phyloP scores from a whole-genome alignment of 371 early-diverging fungal genomes.

The Batkoa obscura region DNA sequence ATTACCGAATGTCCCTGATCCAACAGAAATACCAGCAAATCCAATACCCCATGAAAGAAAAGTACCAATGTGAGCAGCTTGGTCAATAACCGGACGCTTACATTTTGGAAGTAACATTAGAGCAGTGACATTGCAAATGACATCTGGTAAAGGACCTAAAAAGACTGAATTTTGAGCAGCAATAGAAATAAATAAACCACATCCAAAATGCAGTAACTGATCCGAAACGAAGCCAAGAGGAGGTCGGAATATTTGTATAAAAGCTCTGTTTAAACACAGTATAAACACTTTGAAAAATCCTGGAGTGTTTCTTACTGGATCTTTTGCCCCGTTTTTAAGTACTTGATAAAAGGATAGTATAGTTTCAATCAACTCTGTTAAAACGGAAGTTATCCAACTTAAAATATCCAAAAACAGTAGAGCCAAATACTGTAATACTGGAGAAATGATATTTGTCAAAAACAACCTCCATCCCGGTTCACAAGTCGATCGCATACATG shows the following conservation, averaged over 20 bases:
- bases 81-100: constrained; percentile 1
- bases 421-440: neutral
- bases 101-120: constrained; percentile 1
- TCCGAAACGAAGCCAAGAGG: constrained; percentile 21
- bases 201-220: constrained; percentile 25
- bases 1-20: constrained; percentile 22
- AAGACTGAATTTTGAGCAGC: constrained; percentile 5
- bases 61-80: constrained; percentile 1
- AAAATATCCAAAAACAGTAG: constrained; percentile 1
- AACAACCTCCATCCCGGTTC: neutral
- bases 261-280: constrained; percentile 18
- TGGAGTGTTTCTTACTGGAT: constrained; percentile 20
- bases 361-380: neutral
- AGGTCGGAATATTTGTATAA: constrained; percentile 24
- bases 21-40: constrained; percentile 11
- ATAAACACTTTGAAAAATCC: constrained; percentile 14
- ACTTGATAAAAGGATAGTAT: neutral
- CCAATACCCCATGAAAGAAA: constrained; percentile 3
- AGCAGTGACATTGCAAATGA: constrained; percentile 1
- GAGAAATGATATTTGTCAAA: neutral
- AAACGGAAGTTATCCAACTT: neutral
- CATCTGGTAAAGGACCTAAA: constrained; percentile 6
- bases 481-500: neutral
- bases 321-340: constrained; percentile 3
- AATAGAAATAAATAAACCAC: constrained; percentile 19